phyloP scores from a whole-genome alignment of 805 yeast genomes.

The Cyberlindnera xylosilytica region DNA sequence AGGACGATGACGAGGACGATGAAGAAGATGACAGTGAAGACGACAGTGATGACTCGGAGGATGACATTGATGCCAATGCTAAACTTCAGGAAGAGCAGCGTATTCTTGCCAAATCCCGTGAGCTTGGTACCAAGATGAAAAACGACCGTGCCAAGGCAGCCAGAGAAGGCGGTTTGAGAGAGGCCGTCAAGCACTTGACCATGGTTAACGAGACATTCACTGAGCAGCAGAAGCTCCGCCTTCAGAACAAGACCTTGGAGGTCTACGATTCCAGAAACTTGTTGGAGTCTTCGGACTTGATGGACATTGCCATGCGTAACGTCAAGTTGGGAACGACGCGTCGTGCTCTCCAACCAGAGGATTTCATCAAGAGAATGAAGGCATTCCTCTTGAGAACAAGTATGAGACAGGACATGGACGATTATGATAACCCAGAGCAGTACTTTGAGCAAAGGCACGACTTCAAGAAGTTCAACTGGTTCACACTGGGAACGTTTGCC shows the following conservation, averaged over 20 bases:
- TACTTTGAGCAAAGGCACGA: constrained; percentile 27
- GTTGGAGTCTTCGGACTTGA: constrained; percentile 55
- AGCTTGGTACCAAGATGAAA: constrained; percentile 27
- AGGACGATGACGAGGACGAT: constrained; percentile 10
- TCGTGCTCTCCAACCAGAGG: constrained; percentile 45
- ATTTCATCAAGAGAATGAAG: constrained; percentile 40
- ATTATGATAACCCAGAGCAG: constrained; percentile 21
- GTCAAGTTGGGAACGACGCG: constrained; percentile 56
- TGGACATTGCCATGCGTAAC: constrained; percentile 61
- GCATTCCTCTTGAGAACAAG: constrained; percentile 36
- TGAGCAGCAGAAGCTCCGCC: constrained; percentile 35
- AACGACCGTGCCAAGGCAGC: constrained; percentile 48
- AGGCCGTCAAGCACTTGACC: constrained; percentile 43
- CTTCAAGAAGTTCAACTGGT: constrained; percentile 56
- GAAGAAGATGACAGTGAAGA: constrained; percentile 3
- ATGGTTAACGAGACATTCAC: constrained; percentile 47
- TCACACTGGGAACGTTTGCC: constrained; percentile 51
- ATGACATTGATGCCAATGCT: constrained; percentile 1
- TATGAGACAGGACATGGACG: constrained; percentile 22
- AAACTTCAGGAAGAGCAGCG: constrained; percentile 24
- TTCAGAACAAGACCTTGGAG: constrained; percentile 37
- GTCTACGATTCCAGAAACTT: constrained; percentile 69
- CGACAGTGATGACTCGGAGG: neutral
- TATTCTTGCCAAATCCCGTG: constrained; percentile 32
- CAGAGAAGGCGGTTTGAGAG: constrained; percentile 53